Base-by-base conservation (phyloP, 2,329 filamentous ascomycete genomes). In the Fonsecaea nubica region DNA sequence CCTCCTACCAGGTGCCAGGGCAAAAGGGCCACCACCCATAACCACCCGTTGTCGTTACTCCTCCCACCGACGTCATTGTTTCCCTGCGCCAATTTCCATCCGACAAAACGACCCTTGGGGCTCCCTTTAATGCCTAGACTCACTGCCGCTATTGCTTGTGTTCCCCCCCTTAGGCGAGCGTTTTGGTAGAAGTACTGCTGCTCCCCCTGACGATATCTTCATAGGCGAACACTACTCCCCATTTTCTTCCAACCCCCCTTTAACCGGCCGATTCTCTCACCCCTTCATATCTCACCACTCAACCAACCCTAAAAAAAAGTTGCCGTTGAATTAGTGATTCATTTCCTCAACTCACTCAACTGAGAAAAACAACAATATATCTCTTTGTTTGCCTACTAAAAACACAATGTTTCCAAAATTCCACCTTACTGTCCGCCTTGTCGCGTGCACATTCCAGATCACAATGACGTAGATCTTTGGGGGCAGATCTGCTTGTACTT, bases 371-470 rank as follows among this genome's bases (percentile, higher is more conserved):
- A 50, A 55, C 58, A 52, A 48, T 32, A 58, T 35, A 45, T 52
- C n/a, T 62, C 64, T 60, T 66, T 58, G 59, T 45, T 56, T 32
- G 25, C 52, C 62, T 55, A 13, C 42, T 56, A 53, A 25, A 3
- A 8, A n/a, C 40, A 66, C 59, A 66, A 66, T 66, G 64, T 50
- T 21, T 54, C 53, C 59, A 25, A 38, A 53, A 58, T 36, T 53
- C 45, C 59, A 42, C 36, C 55, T 56, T 55, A 33, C 55, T 54
- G 32, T 58, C 42, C 40, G 62, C 65, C 60, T 25, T 63, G 66
- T 68, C 66, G 66, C 63, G 66, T 66, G 66, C 60, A 62, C 63
- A 65, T 63, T 68, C 66, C 48, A 68, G 66, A 64, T 52, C 63
- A 53, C 60, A 59, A 68, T 68, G 66, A 68, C 66, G 66, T 68